phyloP scores from a whole-genome alignment of 2,329 filamentous ascomycete genomes.

The Cladosporium colombiae region DNA sequence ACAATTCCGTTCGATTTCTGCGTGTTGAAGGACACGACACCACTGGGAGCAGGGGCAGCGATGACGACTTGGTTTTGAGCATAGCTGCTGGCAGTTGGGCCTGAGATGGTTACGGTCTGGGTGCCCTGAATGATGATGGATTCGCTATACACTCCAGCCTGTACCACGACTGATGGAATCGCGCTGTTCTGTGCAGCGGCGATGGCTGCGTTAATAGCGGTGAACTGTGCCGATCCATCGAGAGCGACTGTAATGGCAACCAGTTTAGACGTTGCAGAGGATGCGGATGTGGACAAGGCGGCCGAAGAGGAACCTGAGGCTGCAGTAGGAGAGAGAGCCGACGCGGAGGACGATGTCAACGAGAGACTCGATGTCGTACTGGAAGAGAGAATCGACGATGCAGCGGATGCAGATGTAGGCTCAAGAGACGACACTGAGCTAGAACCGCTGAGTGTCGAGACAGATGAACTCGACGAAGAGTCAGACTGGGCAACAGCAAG shows the following conservation, averaged over 20 bases:
- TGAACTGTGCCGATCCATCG: constrained; percentile 34
- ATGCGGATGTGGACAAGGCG: background rate
- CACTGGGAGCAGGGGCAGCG: constrained; percentile 27
- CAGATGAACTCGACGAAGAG: background rate
- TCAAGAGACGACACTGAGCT: background rate
- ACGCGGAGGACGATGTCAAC: background rate
- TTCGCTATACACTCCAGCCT: constrained; percentile 50
- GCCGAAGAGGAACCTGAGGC: background rate
- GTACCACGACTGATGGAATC: constrained; percentile 47
- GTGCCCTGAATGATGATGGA: constrained; percentile 44
- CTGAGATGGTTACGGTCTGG: constrained; percentile 46
- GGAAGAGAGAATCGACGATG: background rate
- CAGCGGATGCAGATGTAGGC: background rate
- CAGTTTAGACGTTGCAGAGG: background rate
- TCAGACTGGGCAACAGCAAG: constrained; percentile 7
- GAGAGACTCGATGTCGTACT: background rate
- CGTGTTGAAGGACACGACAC: constrained; percentile 35
- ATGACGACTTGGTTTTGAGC: constrained; percentile 42
- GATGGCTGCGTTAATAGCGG: constrained; percentile 48
- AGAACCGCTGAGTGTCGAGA: background rate
- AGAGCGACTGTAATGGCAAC: constrained; percentile 7
- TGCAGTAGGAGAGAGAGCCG: background rate
- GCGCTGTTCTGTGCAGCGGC: constrained; percentile 45
- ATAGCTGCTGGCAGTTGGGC: constrained; percentile 37
- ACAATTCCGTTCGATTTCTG: constrained; percentile 38